These are phyloP conservation scores for Austropuccinia psidii DNA, from an alignment of 1,284 basidiomycete species.

Conservation along the genomic window DNA sequence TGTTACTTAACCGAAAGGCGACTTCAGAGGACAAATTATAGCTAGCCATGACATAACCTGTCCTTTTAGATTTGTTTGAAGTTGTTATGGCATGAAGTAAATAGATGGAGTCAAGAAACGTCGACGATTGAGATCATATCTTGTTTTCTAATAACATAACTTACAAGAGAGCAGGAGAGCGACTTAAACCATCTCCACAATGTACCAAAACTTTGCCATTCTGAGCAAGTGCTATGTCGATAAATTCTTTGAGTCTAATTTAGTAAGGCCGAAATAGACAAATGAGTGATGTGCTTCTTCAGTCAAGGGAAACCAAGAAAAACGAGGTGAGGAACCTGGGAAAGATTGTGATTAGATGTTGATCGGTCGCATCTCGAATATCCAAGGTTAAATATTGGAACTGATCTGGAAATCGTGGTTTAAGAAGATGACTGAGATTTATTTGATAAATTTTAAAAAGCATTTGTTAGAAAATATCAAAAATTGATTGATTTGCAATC, in stretches of 20 bases:
- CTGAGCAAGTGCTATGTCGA: conserved; percentile 60
- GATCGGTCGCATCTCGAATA: conserved; percentile 71
- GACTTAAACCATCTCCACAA: conserved; percentile 63
- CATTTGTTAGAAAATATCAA: too few species aligned
- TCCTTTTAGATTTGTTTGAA: conserved; percentile 43
- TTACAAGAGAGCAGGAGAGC: conserved; percentile 45
- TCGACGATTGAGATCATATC: conserved; percentile 1
- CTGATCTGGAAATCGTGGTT: conserved; percentile 69
- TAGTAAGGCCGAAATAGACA: conserved; percentile 16
- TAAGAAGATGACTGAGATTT: conserved; percentile 55
- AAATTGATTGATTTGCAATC: conserved; percentile 77
- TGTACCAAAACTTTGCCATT: conserved; percentile 78
- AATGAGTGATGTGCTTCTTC: not conserved
- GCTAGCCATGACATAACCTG: conserved; percentile 43
- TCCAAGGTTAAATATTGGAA: conserved; percentile 75
- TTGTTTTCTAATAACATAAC: conserved; percentile 1
- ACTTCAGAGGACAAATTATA: conserved; percentile 26
- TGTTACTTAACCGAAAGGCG: conserved; percentile 11
- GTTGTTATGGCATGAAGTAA: conserved; percentile 51
- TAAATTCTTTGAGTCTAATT: conserved; percentile 66
- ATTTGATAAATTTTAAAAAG: too few species aligned
- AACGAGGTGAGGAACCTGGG: conserved; percentile 36
- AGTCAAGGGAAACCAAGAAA: not conserved
- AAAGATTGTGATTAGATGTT: conserved; percentile 42
- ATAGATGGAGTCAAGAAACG: not conserved